These are phyloP conservation scores for Corynespora cassiicola DNA, from an alignment of 2,329 filamentous ascomycete genomes.

Conservation along the genomic window DNA sequence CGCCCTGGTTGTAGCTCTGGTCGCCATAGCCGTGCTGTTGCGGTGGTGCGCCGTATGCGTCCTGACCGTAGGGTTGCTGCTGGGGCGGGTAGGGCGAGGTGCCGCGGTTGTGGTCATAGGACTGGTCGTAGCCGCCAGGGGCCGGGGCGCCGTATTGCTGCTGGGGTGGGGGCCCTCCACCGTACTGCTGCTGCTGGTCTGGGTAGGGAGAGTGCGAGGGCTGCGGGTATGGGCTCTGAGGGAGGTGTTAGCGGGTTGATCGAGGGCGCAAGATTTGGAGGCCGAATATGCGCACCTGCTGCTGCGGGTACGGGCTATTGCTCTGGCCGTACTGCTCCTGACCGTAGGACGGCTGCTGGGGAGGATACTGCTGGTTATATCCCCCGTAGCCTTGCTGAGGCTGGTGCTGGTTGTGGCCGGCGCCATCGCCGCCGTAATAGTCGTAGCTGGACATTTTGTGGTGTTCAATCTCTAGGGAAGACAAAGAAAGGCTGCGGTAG, in stretches of 20 bases:
- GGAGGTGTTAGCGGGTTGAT: constrained; percentile 17
- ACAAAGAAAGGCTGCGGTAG: constrained; percentile 3
- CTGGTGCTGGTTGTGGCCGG: constrained; percentile 29
- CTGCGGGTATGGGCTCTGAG: constrained; percentile 35
- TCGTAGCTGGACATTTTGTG: constrained; percentile 37
- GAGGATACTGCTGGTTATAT: constrained; percentile 27
- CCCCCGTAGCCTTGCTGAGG: constrained; percentile 32
- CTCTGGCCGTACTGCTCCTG: constrained; percentile 2
- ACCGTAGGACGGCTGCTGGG: background rate
- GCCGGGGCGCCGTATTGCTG: constrained; percentile 37
- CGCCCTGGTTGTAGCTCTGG: constrained; percentile 36
- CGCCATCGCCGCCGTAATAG: constrained; percentile 42
- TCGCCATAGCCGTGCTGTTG: constrained; percentile 32
- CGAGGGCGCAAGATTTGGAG: too few relatives aligned
- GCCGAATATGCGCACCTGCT: constrained; percentile 14
- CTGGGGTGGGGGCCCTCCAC: constrained; percentile 28
- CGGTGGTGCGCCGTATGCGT: constrained; percentile 21
- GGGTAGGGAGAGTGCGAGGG: constrained; percentile 37
- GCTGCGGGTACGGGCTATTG: too few relatives aligned
- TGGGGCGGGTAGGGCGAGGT: constrained; percentile 44
- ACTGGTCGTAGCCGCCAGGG: constrained; percentile 37
- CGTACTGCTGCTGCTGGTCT: too few relatives aligned
- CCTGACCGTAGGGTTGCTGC: constrained; percentile 28
- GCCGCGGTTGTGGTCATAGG: constrained; percentile 43
- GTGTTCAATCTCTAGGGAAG: constrained; percentile 1